Evolutionary conservation across 1,284 basidiomycete genomes (phyloP).

Genomic region (Takashimella tepidaria): DNA sequence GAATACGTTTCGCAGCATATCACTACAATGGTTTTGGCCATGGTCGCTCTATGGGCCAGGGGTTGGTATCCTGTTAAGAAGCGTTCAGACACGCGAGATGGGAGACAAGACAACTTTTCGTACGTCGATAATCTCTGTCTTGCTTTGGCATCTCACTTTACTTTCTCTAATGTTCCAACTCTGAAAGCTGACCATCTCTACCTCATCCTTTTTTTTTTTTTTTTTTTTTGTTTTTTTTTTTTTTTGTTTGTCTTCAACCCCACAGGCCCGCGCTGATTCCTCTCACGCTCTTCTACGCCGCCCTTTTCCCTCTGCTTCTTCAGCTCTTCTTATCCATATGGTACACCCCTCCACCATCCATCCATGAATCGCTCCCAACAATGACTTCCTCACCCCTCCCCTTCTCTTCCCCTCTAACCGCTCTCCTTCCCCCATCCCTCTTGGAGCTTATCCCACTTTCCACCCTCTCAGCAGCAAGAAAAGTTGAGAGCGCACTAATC

Average conservation of each 20-base stretch:
- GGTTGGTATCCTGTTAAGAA: constrained; percentile 23
- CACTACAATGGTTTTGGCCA: constrained; percentile 22
- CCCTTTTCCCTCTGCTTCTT: constrained; percentile 77
- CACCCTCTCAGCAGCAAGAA: neutral
- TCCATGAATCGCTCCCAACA: constrained; percentile 34
- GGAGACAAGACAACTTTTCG: constrained; percentile 31
- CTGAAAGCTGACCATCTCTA: neutral
- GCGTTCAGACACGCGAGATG: constrained; percentile 16
- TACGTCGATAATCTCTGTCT: no score
- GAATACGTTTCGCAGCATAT: constrained; percentile 37
- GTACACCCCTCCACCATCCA: constrained; percentile 51
- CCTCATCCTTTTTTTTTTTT: constrained; percentile 1
- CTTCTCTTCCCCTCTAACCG: neutral
- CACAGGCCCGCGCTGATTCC: constrained; percentile 69
- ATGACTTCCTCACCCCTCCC: neutral
- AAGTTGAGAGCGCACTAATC: constrained; percentile 46
- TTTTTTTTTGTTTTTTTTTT: no score
- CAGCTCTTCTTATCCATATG: constrained; percentile 78
- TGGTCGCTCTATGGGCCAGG: constrained; percentile 18
- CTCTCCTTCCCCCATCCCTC: constrained; percentile 4
- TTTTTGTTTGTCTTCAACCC: no score
- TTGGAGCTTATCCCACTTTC: constrained; percentile 1
- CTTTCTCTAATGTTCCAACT: neutral
- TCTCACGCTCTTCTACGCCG: constrained; percentile 76
- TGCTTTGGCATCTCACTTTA: neutral